Conservation (phyloP, 208 protist species). For the Trypanosoma brucei region DNA sequence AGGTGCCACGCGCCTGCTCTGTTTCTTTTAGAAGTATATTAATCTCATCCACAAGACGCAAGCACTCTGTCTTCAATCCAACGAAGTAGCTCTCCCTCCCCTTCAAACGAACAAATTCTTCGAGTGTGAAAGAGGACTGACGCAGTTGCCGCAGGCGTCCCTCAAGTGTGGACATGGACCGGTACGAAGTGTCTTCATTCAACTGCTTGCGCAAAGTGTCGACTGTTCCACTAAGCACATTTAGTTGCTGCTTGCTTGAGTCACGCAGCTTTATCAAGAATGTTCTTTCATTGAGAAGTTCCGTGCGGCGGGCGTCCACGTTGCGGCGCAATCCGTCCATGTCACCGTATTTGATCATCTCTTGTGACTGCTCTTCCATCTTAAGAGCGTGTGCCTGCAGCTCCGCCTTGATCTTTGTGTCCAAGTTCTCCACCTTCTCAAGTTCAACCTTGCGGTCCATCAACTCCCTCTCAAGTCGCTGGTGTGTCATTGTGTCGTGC, state of each 20-base stretch:
- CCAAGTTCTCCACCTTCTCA: slow-evolving; percentile 83
- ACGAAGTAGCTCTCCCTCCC: slow-evolving; percentile 88
- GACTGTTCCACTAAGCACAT: slow-evolving; percentile 47
- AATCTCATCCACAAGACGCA: slow-evolving; percentile 80
- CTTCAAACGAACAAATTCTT: slow-evolving; percentile 87
- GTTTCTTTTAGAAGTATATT: slow-evolving; percentile 78
- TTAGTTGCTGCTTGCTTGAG: slow-evolving; percentile 64
- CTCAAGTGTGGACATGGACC: slow-evolving; percentile 63
- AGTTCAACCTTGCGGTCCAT: slow-evolving; percentile 85
- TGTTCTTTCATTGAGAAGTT: slow-evolving; percentile 42
- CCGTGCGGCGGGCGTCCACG: slow-evolving; percentile 56
- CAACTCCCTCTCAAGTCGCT: slow-evolving; percentile 86
- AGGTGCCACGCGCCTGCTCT: slow-evolving; percentile 17
- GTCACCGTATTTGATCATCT: slow-evolving; percentile 79
- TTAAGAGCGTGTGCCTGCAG: slow-evolving; percentile 64
- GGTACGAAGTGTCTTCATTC: slow-evolving; percentile 48
- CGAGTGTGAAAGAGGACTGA: slow-evolving; percentile 81
- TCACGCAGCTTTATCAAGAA: slow-evolving; percentile 70
- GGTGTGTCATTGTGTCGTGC: slow-evolving; percentile 76
- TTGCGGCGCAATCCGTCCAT: slow-evolving; percentile 57
- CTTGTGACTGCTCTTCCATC: slow-evolving; percentile 76
- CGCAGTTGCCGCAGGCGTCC: slow-evolving; percentile 81
- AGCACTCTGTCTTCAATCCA: slow-evolving; percentile 72
- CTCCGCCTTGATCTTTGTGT: slow-evolving; percentile 87
- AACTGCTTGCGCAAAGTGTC: slow-evolving; percentile 50